Evolutionary conservation across 164 flowering plant genomes (phyloP).

Genomic region (Liquidambar formosana): DNA sequence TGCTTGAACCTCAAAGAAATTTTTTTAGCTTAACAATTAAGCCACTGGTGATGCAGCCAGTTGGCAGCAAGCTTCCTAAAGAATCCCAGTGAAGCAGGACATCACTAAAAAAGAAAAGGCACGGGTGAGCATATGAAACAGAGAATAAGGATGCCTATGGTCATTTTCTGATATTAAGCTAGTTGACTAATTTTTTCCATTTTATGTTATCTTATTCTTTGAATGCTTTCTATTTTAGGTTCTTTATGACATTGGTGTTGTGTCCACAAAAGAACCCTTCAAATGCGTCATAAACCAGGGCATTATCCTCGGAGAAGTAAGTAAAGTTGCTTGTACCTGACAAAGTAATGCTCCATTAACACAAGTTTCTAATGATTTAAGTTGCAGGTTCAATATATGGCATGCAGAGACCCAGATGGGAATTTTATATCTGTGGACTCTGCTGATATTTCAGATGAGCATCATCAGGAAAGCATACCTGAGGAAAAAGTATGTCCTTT

Average conservation of each 20-base stretch:
- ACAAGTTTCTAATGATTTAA: constrained; percentile 25
- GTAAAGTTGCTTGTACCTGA: constrained; percentile 23
- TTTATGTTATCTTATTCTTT: neutral
- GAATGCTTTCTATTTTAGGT: constrained; percentile 52
- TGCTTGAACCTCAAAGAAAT: too few species aligned
- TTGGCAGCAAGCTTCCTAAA: too few species aligned
- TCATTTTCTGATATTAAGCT: neutral
- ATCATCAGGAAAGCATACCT: constrained; percentile 61
- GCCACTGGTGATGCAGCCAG: too few species aligned
- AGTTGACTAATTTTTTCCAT: neutral
- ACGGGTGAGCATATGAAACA: too few species aligned
- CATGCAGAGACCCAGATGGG: constrained; percentile 65
- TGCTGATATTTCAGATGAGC: constrained; percentile 31
- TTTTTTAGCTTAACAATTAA: too few species aligned
- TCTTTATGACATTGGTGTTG: constrained; percentile 90
- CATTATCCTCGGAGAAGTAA: constrained; percentile 93
- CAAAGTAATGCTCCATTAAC: constrained; percentile 6
- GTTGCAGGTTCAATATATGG: constrained; percentile 80
- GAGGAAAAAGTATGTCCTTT: constrained; percentile 65
- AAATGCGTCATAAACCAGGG: constrained; percentile 99
- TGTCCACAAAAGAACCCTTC: constrained; percentile 94
- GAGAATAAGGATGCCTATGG: neutral
- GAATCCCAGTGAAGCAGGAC: too few species aligned
- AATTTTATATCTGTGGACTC: constrained; percentile 72
- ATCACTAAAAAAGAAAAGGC: too few species aligned